Conservation (phyloP, 2,329 filamentous ascomycete genomes). For the Drechslerella stenobrocha region DNA sequence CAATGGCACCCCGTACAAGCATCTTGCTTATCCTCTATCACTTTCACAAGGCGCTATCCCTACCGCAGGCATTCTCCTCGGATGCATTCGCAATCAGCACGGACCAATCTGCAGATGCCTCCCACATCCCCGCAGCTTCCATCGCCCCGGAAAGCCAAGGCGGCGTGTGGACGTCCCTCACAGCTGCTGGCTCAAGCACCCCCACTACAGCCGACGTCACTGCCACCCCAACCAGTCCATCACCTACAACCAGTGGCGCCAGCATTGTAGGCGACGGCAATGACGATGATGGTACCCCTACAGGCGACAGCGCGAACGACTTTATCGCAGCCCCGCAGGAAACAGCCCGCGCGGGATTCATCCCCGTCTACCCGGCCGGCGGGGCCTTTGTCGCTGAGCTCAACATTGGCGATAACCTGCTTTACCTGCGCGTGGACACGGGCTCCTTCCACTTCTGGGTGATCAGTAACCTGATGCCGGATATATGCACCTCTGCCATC, state of each 20-base stretch:
- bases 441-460: conserved; percentile 44
- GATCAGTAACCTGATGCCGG: conserved; percentile 10
- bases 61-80: conserved; percentile 23
- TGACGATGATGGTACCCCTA: no score
- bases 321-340: conserved; percentile 16
- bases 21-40: background rate
- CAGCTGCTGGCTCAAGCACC: background rate
- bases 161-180: conserved; percentile 18
- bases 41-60: conserved; percentile 8
- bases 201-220: background rate
- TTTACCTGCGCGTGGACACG: conserved; percentile 28
- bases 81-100: conserved; percentile 14
- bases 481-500: conserved; percentile 8
- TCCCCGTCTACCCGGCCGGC: conserved; percentile 23
- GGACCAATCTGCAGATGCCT: conserved; percentile 2
- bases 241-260: background rate
- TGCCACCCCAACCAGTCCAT: background rate
- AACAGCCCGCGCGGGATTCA: conserved; percentile 11
- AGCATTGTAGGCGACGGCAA: background rate
- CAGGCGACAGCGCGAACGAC: conserved; percentile 7
- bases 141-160: conserved; percentile 15
- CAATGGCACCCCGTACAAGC: conserved; percentile 9
- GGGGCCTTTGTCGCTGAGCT: conserved; percentile 28
- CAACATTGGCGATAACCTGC: conserved; percentile 20
- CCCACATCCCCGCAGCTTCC: conserved; percentile 13